Conservation (phyloP, 192 early-diverging fungal species). For the Coemansia sp. region DNA sequence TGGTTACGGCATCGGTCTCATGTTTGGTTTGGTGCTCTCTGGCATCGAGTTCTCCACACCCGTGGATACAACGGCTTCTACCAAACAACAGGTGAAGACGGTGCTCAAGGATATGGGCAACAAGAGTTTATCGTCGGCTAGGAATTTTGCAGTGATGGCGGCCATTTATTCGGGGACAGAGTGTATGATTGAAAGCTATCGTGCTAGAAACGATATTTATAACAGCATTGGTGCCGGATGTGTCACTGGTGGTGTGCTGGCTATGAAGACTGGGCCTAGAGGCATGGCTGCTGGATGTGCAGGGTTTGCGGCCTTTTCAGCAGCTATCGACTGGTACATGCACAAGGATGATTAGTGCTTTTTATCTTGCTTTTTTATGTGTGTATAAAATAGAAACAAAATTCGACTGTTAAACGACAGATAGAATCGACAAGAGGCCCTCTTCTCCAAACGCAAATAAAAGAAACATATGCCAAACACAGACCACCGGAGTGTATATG, state of each 20-base stretch:
- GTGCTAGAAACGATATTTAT: constrained; percentile 92
- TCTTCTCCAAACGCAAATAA: too few species aligned
- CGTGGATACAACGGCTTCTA: constrained; percentile 61
- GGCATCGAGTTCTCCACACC: constrained; percentile 82
- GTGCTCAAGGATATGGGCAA: constrained; percentile 88
- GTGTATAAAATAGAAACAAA: too few species aligned
- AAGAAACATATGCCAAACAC: too few species aligned
- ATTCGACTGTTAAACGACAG: too few species aligned
- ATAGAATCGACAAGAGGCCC: too few species aligned
- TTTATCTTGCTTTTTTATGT: not conserved
- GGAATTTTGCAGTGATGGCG: constrained; percentile 90
- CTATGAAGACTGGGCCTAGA: constrained; percentile 69
- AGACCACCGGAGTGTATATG: too few species aligned
- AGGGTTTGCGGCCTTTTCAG: constrained; percentile 92
- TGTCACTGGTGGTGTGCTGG: constrained; percentile 84
- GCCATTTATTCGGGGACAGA: constrained; percentile 91
- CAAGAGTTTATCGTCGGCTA: constrained; percentile 77
- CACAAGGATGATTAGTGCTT: constrained; percentile 48
- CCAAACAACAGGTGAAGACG: constrained; percentile 79
- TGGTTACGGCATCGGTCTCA: constrained; percentile 83
- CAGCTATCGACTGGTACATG: constrained; percentile 90
- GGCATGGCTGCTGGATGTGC: constrained; percentile 78
- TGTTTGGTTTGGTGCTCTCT: constrained; percentile 92
- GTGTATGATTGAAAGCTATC: constrained; percentile 94
- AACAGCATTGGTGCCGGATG: constrained; percentile 89